Base-by-base conservation (phyloP, 345 rosid species). In the Salix udensis region DNA sequence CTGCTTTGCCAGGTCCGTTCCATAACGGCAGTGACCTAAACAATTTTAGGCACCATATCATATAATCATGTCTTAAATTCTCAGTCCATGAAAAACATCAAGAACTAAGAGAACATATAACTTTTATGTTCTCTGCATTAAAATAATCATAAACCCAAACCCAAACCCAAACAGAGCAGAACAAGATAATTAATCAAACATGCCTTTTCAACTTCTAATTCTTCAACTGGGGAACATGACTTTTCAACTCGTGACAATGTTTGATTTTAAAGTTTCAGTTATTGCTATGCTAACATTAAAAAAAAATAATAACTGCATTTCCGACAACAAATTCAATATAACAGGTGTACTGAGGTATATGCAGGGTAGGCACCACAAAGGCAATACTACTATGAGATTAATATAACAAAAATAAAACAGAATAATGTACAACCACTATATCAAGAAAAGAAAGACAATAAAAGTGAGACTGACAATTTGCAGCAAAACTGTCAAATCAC, bases 11-110 rank as follows among this genome's bases (percentile, higher is more conserved):
- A 96, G 92, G 77, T 94, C 92, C 24, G 83, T 81, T 71, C 98
- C 97, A 87, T 96, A 96, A 69, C 92, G 85, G 83, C 98, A 96
- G 82, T 74, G 75, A 36, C 97, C 99, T 94, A 76, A 58, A 71
- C 65, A 75, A 65, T 69, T 75, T 70, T 34, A 69, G 70, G 24
- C 16, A 73, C 9, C 53, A 65, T 2, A n/a, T 19, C 42, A 70
- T 46, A 39, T 66, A 75, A 52, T 30, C 23, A 81, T n/a, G 70
- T 34, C 55, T 65, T n/a, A 52, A 37, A 65, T 30, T 37, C n/a
- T 8, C 58, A 37, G 37, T 68, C 21, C 15, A 79, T 15, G 37
- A 52, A 18, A 52, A 75, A 70, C 62, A 65, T 68, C 65, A 36
- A 31, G 40, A 75, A 67, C 15, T 42, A 34, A 73, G 19, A 4